Evolutionary conservation across 2,329 filamentous ascomycete species (phyloP), one percentile per base, ranked within the genome.

Genomic region (Macrophomina pseudophaseolina): DNA sequence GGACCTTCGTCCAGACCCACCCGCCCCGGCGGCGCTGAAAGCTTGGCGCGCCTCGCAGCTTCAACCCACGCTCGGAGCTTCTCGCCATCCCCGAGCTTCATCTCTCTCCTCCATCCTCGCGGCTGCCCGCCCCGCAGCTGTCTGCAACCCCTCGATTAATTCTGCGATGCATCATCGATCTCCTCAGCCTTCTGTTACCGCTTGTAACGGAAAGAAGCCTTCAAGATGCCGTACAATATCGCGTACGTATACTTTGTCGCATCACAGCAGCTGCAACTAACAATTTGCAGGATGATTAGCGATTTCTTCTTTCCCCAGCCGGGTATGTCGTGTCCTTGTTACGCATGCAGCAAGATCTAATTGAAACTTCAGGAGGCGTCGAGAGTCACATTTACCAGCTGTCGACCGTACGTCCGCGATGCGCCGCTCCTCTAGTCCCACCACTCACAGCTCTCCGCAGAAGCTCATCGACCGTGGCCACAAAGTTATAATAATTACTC

Each of bases 281-380:
- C 72, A 67, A 9, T n/a, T 12, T 32, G 12, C 66, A 89, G 87
- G 68, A 99, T 99, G 95, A 92, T 97, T 79, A 94, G 94, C 86
- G 95, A 99, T 84, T 97, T 97, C 86, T 99, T 99, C 89, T 99
- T 96, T 77, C 95, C 95, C 14, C 94, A 98, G 75, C 94, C 95
- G 63, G 94, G 84, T 84, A 76, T 64, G 79, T 65, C 28, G 11
- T 23, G 11, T 7, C 56, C 23, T 46, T n/a, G 5, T 1, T 23
- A 23, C 4, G 11, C 42, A 32, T 12, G n/a, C 6, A 14, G 56
- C 6, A 35, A 18, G 4, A 3, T 18, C 44, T 12, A n/a, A 14
- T 32, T 11, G 54, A 70, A 74, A 76, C 62, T 46, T 3, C 44
- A 86, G 86, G 95, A 76, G 95, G 95, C 73, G 89, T 99, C 71